phyloP scores from a whole-genome alignment of 1,284 basidiomycete species.

The Trichosporon asahii region DNA sequence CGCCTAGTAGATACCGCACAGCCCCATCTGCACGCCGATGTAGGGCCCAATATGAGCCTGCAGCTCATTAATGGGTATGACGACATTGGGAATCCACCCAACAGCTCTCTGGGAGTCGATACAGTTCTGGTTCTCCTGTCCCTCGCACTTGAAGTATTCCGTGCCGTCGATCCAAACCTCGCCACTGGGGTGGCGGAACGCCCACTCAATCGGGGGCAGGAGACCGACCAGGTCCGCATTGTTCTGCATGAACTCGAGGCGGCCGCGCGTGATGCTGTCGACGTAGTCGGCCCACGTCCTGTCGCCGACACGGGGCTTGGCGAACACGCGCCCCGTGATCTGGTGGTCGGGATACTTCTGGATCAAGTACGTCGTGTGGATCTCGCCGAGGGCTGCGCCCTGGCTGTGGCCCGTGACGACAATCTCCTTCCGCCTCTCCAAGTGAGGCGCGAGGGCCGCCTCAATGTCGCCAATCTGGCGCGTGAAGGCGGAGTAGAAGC shows the following conservation, averaged over 20 bases:
- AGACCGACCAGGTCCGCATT: conserved; percentile 30
- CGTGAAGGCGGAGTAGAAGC: conserved; percentile 28
- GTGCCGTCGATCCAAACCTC: conserved; percentile 27
- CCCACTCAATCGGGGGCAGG: conserved; percentile 28
- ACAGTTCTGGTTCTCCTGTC: conserved; percentile 25
- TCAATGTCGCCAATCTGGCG: conserved; percentile 18
- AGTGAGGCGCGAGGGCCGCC: conserved; percentile 13
- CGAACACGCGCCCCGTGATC: conserved; percentile 24
- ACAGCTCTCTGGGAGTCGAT: not conserved
- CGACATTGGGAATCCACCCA: not conserved
- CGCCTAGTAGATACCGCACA: not conserved
- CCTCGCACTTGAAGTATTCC: conserved; percentile 21
- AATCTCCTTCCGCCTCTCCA: conserved; percentile 14
- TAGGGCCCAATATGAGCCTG: not conserved
- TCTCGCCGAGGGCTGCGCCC: conserved; percentile 25
- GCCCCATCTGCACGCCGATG: not conserved
- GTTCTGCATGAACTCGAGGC: conserved; percentile 29
- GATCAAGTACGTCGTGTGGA: conserved; percentile 23
- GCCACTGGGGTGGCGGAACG: conserved; percentile 24
- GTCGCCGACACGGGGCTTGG: conserved; percentile 31
- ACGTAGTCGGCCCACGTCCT: conserved; percentile 30
- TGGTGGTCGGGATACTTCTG: not conserved
- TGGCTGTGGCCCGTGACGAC: conserved; percentile 32
- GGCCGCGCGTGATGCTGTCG: conserved; percentile 22
- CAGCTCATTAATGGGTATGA: not conserved